phyloP scores from a whole-genome alignment of 129 eudicot species.

The Arctium minus region DNA sequence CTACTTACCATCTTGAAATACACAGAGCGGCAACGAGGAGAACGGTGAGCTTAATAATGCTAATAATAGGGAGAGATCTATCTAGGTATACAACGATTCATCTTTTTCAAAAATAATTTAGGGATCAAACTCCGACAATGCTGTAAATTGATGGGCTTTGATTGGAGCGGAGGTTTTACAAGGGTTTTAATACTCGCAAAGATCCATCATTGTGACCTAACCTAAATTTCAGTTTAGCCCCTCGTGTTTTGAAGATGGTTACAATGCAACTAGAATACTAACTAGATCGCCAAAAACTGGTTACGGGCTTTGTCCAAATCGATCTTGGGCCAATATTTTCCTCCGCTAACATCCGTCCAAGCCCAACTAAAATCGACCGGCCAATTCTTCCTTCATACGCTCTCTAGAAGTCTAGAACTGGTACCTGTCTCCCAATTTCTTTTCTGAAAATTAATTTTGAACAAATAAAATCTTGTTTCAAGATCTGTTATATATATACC shows the following conservation, averaged over 20 bases:
- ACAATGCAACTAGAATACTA: too few relatives aligned
- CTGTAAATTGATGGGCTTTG: conserved; percentile 6
- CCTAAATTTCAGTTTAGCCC: background rate
- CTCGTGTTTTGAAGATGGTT: background rate
- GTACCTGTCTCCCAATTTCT: too few relatives aligned
- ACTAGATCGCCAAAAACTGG: too few relatives aligned
- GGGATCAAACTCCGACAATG: background rate
- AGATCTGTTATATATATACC: too few relatives aligned
- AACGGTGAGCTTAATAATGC: background rate
- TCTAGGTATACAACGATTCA: background rate
- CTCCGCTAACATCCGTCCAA: too few relatives aligned
- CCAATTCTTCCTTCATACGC: too few relatives aligned
- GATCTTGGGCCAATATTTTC: too few relatives aligned
- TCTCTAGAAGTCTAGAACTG: too few relatives aligned
- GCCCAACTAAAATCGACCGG: too few relatives aligned
- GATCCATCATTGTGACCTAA: background rate
- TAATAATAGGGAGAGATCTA: background rate
- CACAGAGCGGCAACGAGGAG: background rate
- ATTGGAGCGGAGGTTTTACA: conserved; percentile 8
- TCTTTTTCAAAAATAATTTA: background rate
- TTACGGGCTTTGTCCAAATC: too few relatives aligned
- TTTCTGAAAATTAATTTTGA: too few relatives aligned
- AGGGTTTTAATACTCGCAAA: background rate
- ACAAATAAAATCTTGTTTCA: too few relatives aligned
- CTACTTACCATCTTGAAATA: conserved; percentile 17